phyloP scores from a whole-genome alignment of 1,284 basidiomycete genomes.

The Lentinula novae-zelandiae region DNA sequence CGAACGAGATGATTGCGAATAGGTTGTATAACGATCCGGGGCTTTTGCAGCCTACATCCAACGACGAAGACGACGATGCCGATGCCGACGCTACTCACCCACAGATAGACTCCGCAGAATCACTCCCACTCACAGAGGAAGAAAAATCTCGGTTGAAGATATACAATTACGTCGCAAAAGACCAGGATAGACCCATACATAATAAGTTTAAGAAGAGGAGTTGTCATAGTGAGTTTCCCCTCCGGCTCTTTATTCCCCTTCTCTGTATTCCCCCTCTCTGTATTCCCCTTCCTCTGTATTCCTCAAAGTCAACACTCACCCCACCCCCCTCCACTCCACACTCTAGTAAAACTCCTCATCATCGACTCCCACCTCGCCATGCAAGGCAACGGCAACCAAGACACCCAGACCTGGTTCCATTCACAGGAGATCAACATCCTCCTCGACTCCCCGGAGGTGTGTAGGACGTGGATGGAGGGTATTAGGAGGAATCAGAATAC shows the following conservation, averaged over 20 bases:
- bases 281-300: too few species aligned
- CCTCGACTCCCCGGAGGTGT: constrained; percentile 61
- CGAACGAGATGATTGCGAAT: constrained; percentile 73
- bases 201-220: constrained; percentile 74
- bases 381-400: constrained; percentile 68
- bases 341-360: constrained; percentile 63
- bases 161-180: constrained; percentile 67
- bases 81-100: too few species aligned
- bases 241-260: too few species aligned
- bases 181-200: constrained; percentile 70
- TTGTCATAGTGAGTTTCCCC: constrained; percentile 42
- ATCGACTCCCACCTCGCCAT: constrained; percentile 72
- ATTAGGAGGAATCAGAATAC: constrained; percentile 54
- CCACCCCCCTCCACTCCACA: too few species aligned
- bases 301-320: too few species aligned
- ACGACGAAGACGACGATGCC: too few species aligned
- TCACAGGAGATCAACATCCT: constrained; percentile 77
- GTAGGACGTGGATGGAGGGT: constrained; percentile 61
- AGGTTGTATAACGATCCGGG: constrained; percentile 55
- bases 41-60: constrained; percentile 12
- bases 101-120: neutral
- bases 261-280: too few species aligned
- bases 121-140: neutral
- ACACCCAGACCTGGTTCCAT: constrained; percentile 79
- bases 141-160: constrained; percentile 45